These are phyloP conservation scores for Epichloe brachyelytri DNA, from an alignment of 2,329 filamentous ascomycete species.

Conservation along the genomic window DNA sequence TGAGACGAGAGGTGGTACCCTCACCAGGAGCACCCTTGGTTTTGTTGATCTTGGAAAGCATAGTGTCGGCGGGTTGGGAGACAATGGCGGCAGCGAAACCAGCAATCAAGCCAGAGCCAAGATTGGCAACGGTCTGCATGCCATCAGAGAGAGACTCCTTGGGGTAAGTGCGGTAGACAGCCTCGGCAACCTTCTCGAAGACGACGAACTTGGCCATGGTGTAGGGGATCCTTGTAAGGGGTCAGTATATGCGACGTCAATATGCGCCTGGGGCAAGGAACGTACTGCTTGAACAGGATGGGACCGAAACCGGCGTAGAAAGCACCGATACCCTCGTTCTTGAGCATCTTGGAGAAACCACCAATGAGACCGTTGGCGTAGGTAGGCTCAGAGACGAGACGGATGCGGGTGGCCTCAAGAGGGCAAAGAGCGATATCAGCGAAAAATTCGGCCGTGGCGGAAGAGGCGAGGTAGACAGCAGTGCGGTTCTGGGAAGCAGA, in stretches of 20 bases:
- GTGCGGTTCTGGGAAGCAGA: slow-evolving; percentile 67
- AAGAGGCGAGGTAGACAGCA: slow-evolving; percentile 64
- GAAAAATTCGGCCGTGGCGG: slow-evolving; percentile 54
- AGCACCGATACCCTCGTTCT: slow-evolving; percentile 68
- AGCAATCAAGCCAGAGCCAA: slow-evolving; percentile 40
- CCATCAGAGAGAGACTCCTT: slow-evolving; percentile 56
- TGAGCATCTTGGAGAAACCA: slow-evolving; percentile 73
- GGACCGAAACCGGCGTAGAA: slow-evolving; percentile 90
- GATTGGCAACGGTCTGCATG: slow-evolving; percentile 68
- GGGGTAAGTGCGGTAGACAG: slow-evolving; percentile 55
- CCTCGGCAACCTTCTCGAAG: slow-evolving; percentile 76
- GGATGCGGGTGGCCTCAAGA: slow-evolving; percentile 85
- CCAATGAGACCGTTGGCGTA: slow-evolving; percentile 69
- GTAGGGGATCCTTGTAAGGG: slow-evolving; percentile 58
- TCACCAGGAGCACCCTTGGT: slow-evolving; percentile 78
- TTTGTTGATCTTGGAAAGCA: slow-evolving; percentile 96
- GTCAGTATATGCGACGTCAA: neutral
- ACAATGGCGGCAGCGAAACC: slow-evolving; percentile 78
- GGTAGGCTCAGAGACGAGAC: slow-evolving; percentile 77
- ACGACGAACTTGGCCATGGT: slow-evolving; percentile 95
- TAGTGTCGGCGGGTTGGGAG: slow-evolving; percentile 85
- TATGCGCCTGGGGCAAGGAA: slow-evolving; percentile 3
- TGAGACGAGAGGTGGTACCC: slow-evolving; percentile 63
- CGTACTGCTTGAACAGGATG: slow-evolving; percentile 51
- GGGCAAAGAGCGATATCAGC: slow-evolving; percentile 78